phyloP scores from a whole-genome alignment of 805 yeast species.

The Myxozyma neotropica region DNA sequence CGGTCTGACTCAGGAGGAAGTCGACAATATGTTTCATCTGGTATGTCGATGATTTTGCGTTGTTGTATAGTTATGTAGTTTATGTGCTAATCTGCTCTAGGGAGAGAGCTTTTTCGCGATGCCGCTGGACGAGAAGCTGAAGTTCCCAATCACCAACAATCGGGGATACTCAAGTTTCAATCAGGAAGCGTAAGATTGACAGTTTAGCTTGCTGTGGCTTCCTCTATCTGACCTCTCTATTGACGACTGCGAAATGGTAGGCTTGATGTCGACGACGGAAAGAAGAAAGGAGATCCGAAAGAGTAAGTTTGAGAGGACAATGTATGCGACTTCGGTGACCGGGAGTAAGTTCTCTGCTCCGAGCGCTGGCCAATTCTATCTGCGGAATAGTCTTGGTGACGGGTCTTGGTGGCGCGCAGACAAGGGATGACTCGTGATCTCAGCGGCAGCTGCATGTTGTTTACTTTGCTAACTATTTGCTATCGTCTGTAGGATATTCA shows the following conservation, averaged over 20 bases:
- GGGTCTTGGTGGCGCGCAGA: too few relatives aligned
- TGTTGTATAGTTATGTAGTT: background rate
- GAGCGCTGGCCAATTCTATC: too few relatives aligned
- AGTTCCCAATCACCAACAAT: constrained; percentile 58
- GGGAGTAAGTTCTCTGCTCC: too few relatives aligned
- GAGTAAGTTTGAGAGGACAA: constrained; percentile 39
- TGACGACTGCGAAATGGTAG: constrained; percentile 3
- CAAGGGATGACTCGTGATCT: too few relatives aligned
- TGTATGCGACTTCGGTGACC: too few relatives aligned
- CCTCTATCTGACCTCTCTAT: background rate
- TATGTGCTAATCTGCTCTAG: constrained; percentile 3
- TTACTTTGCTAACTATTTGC: background rate
- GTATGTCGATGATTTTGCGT: constrained; percentile 11
- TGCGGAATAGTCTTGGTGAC: too few relatives aligned
- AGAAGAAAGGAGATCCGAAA: constrained; percentile 48
- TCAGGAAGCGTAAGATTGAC: constrained; percentile 51
- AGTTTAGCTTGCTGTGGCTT: background rate
- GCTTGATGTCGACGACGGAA: constrained; percentile 45
- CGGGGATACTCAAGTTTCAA: constrained; percentile 62
- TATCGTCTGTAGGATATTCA: constrained; percentile 51
- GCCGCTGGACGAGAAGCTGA: constrained; percentile 54
- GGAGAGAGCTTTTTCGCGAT: constrained; percentile 56
- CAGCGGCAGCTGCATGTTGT: too few relatives aligned
- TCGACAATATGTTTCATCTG: constrained; percentile 52
- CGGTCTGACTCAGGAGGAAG: constrained; percentile 59